These are phyloP conservation scores for Passalora sequoiae DNA, from an alignment of 2,329 filamentous ascomycete genomes.

Conservation along the genomic window DNA sequence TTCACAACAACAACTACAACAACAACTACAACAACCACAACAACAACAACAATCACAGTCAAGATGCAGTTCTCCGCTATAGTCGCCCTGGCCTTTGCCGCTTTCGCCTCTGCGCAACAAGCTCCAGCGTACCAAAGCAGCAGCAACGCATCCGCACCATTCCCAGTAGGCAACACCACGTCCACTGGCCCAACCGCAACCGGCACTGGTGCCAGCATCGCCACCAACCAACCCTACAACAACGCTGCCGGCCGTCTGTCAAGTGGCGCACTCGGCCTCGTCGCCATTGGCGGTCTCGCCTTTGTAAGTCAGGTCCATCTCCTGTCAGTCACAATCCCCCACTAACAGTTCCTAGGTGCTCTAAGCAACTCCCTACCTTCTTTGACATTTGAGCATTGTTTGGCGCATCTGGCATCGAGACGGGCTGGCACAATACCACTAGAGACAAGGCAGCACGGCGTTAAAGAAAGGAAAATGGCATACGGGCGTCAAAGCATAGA, in stretches of 20 bases:
- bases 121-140: too few relatives aligned
- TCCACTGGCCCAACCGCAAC: slow-evolving; percentile 2
- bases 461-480: background rate
- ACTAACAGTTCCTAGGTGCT: slow-evolving; percentile 3
- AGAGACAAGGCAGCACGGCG: background rate
- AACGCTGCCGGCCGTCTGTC: slow-evolving; percentile 10
- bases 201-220: slow-evolving; percentile 8
- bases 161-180: slow-evolving; percentile 5
- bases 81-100: slow-evolving; percentile 7
- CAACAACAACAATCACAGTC: background rate
- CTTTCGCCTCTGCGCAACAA: slow-evolving; percentile 4
- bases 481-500: background rate
- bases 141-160: slow-evolving; percentile 6
- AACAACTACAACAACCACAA: slow-evolving; percentile 4
- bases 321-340: background rate
- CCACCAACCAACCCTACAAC: background rate
- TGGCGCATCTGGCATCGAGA: slow-evolving; percentile 1
- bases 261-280: slow-evolving; percentile 7
- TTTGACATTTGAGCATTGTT: slow-evolving; percentile 1
- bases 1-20: too few relatives aligned
- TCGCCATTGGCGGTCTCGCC: slow-evolving; percentile 13
- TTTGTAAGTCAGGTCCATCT: slow-evolving; percentile 7
- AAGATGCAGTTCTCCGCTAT: slow-evolving; percentile 14
- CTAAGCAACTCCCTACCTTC: background rate
- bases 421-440: slow-evolving; percentile 3